phyloP scores from a whole-genome alignment of 164 flowering plant genomes.

The Chimonanthus salicifolius region DNA sequence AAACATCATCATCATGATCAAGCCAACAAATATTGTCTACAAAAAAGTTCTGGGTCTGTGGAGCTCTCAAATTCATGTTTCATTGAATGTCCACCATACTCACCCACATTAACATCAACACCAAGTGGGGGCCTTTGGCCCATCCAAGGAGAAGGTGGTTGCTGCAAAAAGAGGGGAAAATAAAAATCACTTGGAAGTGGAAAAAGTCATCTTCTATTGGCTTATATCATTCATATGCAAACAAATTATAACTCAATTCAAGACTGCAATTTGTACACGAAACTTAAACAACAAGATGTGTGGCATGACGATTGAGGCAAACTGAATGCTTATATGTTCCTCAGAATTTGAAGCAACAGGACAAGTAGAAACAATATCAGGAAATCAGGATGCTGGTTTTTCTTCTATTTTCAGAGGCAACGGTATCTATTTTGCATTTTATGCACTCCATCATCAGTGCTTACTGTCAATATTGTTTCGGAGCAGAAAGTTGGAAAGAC shows the following conservation, averaged over 20 bases:
- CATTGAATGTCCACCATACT: conserved; percentile 21
- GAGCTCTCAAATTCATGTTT: not conserved
- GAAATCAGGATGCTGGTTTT: not conserved
- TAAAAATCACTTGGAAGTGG: not conserved
- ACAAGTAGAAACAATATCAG: not conserved
- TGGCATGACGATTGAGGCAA: not conserved
- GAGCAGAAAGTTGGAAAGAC: not conserved
- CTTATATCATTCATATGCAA: not conserved
- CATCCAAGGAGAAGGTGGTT: conserved; percentile 84
- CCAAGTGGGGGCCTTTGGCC: conserved; percentile 61
- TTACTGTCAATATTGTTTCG: not conserved
- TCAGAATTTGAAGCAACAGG: not conserved
- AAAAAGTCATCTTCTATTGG: too few species aligned
- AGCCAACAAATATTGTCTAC: not conserved
- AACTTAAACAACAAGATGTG: not conserved
- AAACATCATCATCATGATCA: not conserved
- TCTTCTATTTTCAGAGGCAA: too few species aligned
- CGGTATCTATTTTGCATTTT: not conserved
- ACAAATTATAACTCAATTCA: too few species aligned
- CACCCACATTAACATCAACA: conserved; percentile 94
- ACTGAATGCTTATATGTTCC: not conserved
- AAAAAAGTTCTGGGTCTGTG: not conserved
- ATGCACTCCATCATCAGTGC: not conserved
- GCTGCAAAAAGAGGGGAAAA: conserved; percentile 35
- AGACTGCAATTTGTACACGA: not conserved